Percentiles rank a stretch among this genome's conserved stretches.
These are phyloP conservation scores for Tulasnella calospora DNA, from an alignment of 768 basidiomycete species.

Conservation along the genomic window DNA sequence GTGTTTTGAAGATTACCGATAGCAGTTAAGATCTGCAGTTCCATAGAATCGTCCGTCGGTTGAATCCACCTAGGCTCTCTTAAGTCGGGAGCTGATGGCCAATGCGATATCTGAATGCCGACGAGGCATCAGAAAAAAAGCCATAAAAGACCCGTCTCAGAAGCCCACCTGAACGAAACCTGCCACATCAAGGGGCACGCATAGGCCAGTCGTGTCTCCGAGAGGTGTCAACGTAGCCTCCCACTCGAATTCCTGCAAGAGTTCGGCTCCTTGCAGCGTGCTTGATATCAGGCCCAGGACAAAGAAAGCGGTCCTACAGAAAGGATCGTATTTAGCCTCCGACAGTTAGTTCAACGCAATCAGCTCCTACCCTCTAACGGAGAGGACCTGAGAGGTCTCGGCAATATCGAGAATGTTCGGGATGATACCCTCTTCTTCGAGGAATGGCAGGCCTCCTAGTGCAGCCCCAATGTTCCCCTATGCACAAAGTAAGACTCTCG, in stretches of 20 bases:
- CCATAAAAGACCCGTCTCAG: neutral
- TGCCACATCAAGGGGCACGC: slow-evolving; percentile 78
- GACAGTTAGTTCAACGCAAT: neutral
- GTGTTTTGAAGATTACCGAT: slow-evolving; percentile 94
- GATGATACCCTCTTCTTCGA: slow-evolving; percentile 93
- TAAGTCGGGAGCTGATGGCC: slow-evolving; percentile 43
- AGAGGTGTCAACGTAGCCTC: slow-evolving; percentile 82
- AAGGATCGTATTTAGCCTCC: neutral
- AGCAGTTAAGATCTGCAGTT: slow-evolving; percentile 79
- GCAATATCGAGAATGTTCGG: slow-evolving; percentile 87
- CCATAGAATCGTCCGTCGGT: slow-evolving; percentile 61
- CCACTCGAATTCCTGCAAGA: slow-evolving; percentile 90
- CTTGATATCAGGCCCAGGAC: slow-evolving; percentile 89
- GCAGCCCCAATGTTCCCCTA: slow-evolving; percentile 94
- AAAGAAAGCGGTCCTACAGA: slow-evolving; percentile 84
- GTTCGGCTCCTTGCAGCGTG: slow-evolving; percentile 86
- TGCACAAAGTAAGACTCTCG: neutral
- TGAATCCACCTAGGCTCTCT: slow-evolving; percentile 39
- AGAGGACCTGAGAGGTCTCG: slow-evolving; percentile 80
- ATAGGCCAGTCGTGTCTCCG: slow-evolving; percentile 83
- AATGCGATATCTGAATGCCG: slow-evolving; percentile 58
- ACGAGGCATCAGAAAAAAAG: neutral
- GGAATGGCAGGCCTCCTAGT: slow-evolving; percentile 83
- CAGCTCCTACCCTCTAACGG: slow-evolving; percentile 78
- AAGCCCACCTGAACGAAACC: slow-evolving; percentile 69